Percentiles rank a stretch among this genome's conserved stretches.
Conservation (phyloP, 495 filamentous ascomycete genomes). For the Xylaria curta region DNA sequence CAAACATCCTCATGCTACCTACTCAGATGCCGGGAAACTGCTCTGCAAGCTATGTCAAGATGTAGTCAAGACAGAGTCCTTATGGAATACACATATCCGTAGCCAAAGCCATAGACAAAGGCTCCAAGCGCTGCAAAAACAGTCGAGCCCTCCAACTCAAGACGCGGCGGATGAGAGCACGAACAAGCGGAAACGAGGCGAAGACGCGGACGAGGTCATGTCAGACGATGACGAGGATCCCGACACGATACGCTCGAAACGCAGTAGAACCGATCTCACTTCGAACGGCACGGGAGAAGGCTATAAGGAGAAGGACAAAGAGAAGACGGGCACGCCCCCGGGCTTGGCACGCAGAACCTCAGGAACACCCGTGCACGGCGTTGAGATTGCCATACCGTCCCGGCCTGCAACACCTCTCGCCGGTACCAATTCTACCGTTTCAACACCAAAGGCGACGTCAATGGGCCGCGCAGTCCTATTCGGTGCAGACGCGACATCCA, state of each 20-base stretch:
- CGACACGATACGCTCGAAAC: constrained; percentile 50
- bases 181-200: constrained; percentile 48
- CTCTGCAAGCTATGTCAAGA: constrained; percentile 65
- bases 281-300: constrained; percentile 10
- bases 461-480: constrained; percentile 48
- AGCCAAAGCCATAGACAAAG: constrained; percentile 54
- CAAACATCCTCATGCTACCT: constrained; percentile 67
- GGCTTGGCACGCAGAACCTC: constrained; percentile 43
- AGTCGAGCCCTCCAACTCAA: constrained; percentile 17
- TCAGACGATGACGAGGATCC: constrained; percentile 44
- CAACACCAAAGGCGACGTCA: constrained; percentile 42
- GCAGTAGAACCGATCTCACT: constrained; percentile 42
- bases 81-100: constrained; percentile 65
- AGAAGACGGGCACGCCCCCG: constrained; percentile 43
- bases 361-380: constrained; percentile 48
- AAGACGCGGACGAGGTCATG: constrained; percentile 46
- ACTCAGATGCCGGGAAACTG: constrained; percentile 65
- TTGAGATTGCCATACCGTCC: constrained; percentile 63
- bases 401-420: constrained; percentile 58
- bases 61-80: constrained; percentile 63
- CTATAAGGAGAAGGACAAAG: constrained; percentile 25
- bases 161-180: constrained; percentile 24
- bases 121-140: constrained; percentile 36
- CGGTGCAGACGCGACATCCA: constrained; percentile 37
- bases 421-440: constrained; percentile 36